These are phyloP conservation scores for Hymenoscyphus repandus DNA, from an alignment of 2,329 filamentous ascomycete genomes.

Conservation along the genomic window DNA sequence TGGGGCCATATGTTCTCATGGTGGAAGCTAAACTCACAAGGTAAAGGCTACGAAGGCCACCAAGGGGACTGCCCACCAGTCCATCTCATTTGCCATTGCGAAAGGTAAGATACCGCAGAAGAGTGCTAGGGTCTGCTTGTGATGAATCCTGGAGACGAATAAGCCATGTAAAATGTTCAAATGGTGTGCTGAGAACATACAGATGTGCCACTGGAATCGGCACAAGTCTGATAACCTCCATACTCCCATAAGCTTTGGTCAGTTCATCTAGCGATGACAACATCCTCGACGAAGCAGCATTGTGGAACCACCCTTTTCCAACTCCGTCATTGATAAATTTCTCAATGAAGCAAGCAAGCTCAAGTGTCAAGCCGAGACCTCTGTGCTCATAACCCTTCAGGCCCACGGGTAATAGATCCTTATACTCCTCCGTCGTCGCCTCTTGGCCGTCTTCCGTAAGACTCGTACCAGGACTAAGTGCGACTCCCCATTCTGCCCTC, in stretches of 20 bases:
- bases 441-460: conserved; percentile 30
- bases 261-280: conserved; percentile 51
- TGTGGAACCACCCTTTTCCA: conserved; percentile 51
- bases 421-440: conserved; percentile 41
- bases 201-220: conserved; percentile 60
- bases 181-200: conserved; percentile 22
- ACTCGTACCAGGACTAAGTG: conserved; percentile 28
- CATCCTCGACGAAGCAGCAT: conserved; percentile 53
- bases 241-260: conserved; percentile 53
- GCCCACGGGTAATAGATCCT: conserved; percentile 43
- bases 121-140: conserved; percentile 57
- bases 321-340: conserved; percentile 52
- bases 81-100: conserved; percentile 57
- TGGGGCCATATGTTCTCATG: too few relatives aligned
- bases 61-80: conserved; percentile 56
- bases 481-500: conserved; percentile 54
- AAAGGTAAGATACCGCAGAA: conserved; percentile 58
- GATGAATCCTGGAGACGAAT: conserved; percentile 45
- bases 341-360: conserved; percentile 55
- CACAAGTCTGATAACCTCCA: conserved; percentile 62
- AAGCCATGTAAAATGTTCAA: conserved; percentile 11
- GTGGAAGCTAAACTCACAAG: conserved; percentile 29
- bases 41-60: conserved; percentile 58
- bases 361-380: conserved; percentile 54
- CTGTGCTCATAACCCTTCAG: conserved; percentile 51